Evolutionary conservation across 352 stramenopile species (phyloP), one percentile per base, ranked within the genome.

Genomic region (Phytophthora colocasiae): DNA sequence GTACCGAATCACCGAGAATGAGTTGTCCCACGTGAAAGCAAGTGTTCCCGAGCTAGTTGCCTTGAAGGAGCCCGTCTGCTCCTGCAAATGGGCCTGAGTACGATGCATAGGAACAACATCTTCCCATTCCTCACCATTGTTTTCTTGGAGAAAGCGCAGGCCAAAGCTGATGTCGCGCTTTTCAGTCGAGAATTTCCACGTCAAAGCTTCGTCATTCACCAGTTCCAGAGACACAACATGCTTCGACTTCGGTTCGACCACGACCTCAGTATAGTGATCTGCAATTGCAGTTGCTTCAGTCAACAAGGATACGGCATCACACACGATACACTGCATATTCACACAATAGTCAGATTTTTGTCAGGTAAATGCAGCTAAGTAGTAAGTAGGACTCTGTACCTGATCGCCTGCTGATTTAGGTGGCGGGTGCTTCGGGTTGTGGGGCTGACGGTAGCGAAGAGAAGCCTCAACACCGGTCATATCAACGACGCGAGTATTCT

Each of bases 21-120:
- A 76, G 58, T 91, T 91, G 57, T 89, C 75, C 83, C 83, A 91
- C 22, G 63, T 89, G 50, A 89, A 73, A 22, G 83, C 58, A 44
- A 88, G 57, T 6, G 77, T 91, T 2, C 83, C 78, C 7, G 65
- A 45, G 31, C 2, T 63, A 8, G 48, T 38, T 17, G 81, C 46
- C 26, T 66, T 49, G 39, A 84, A 91, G 6, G 51, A 69, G 19
- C 77, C 80, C 8, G 24, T 78, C 27, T 85, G 73, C 51, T 83
- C 63, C 9, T 76, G 54, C 6, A 69, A 40, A 46, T 84, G 68
- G 2, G 71, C 69, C 24, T 63, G 39, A 6, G 58, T 69, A 22
- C 81, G 78, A 14, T 85, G 54, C 26, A 77, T 22, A 44, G 65
- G 43, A n/a, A 80, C 31, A 29, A 89, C 52, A 32, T 84, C 61